Conservation (phyloP, 1,139 yeast species). For the Hyphopichia buzzinii region DNA sequence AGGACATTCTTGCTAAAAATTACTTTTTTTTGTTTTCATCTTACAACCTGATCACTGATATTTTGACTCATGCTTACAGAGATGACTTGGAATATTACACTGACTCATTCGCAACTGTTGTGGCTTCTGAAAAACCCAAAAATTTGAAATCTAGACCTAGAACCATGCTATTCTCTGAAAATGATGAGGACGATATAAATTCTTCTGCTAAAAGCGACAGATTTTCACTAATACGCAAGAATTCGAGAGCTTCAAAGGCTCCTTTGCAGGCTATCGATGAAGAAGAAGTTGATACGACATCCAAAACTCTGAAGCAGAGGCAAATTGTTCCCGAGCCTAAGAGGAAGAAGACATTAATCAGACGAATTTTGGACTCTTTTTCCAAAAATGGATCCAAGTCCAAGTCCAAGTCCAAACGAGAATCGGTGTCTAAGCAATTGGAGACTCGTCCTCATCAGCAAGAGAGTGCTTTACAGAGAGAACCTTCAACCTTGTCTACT, state of each 20-base stretch:
- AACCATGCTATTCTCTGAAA: neutral
- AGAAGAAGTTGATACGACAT: neutral
- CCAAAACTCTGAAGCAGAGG: neutral
- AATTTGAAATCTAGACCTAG: neutral
- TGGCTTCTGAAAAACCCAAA: neutral
- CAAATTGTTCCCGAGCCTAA: neutral
- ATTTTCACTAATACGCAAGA: neutral
- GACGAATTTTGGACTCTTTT: constrained; percentile 12
- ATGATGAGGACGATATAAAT: neutral
- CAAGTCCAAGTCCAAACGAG: neutral
- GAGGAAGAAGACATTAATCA: constrained; percentile 19
- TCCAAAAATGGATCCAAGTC: neutral
- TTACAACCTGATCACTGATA: constrained; percentile 20
- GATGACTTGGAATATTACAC: constrained; percentile 23
- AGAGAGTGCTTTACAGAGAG: neutral
- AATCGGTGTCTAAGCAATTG: neutral
- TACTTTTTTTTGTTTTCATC: constrained; percentile 21
- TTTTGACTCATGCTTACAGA: constrained; percentile 21
- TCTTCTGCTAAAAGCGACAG: neutral
- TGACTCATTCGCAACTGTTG: constrained; percentile 7
- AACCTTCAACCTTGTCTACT: neutral
- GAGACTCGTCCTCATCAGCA: neutral
- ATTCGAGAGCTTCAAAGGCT: neutral
- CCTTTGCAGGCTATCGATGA: neutral
- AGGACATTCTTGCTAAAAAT: constrained; percentile 20